Base-by-base conservation (phyloP, 2,329 filamentous ascomycete species). In the Nemania abortiva region DNA sequence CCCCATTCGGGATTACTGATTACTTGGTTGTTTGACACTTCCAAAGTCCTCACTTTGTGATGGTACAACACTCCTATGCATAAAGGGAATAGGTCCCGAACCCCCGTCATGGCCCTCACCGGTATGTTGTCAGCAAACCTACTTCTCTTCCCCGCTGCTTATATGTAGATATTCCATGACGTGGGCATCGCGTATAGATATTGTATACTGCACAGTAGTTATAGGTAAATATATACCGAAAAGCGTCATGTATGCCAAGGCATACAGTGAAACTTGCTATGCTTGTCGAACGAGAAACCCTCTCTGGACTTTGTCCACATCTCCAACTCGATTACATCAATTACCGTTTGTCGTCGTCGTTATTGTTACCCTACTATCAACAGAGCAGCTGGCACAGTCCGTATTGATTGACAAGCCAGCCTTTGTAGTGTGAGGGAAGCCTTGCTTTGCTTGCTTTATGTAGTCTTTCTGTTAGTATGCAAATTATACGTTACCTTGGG, bases 61-160 rank as follows among this genome's bases (percentile, higher is more conserved):
- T 47, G 10, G 42, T 22, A 27, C 45, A 42, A 50, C 20, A 62
- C 13, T 42, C 22, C 52, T 24, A 31, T 27, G 15, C 39, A 20
- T 52, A 60, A 63, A 54, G 34, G 49, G 49, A 54, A 20, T 15
- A 37, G 59, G 27, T 59, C 42, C 65, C 37, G 29, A 64, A 47
- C 34, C 65, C 60, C 24, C 22, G 61, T 27, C 24, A 56, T 24
- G 11, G 57, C 47, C 31, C 49, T 68, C 49, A 39, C 42, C 60
- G 56, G 56, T 61, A 54, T 55, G 31, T 50, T 29, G 56, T 68
- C 50, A 65, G 66, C 45, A 56, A 65, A 29, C 52, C n/a, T 39
- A 29, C 15, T 31, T 11, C 24, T n/a, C 15, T 11, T 7, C 29
- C 27, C 53, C 29, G 15, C 24, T 29, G 59, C 27, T 9, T 31